Conservation (phyloP, 768 basidiomycete genomes). For the Megacollybia marginata region DNA sequence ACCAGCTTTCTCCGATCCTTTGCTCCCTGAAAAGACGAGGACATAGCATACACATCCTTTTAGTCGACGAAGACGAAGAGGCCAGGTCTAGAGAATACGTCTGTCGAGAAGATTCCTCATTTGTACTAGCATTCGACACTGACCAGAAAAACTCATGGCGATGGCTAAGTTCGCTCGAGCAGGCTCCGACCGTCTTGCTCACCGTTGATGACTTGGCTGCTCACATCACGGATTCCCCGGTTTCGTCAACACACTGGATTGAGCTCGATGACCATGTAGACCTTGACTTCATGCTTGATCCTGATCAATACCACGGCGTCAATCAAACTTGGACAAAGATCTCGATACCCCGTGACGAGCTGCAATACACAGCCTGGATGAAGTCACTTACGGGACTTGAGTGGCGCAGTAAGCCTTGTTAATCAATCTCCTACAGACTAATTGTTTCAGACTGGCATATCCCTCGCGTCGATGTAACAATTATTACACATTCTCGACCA, state of each 20-base stretch:
- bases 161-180: slow-evolving; percentile 24
- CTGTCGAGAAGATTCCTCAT: not conserved
- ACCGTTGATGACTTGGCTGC: slow-evolving; percentile 22
- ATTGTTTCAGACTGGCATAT: slow-evolving; percentile 60
- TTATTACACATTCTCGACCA: slow-evolving; percentile 76
- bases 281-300: slow-evolving; percentile 10
- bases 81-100: slow-evolving; percentile 3
- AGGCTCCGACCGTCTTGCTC: slow-evolving; percentile 25
- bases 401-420: slow-evolving; percentile 42
- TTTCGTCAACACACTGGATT: not conserved
- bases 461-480: slow-evolving; percentile 59
- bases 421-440: slow-evolving; percentile 6
- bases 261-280: not conserved
- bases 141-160: slow-evolving; percentile 4
- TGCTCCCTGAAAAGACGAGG: slow-evolving; percentile 27
- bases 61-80: slow-evolving; percentile 16
- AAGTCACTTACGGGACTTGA: slow-evolving; percentile 47
- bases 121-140: slow-evolving; percentile 6
- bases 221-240: slow-evolving; percentile 3
- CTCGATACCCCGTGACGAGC: slow-evolving; percentile 38
- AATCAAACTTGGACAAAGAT: slow-evolving; percentile 25
- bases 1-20: slow-evolving; percentile 7
- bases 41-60: slow-evolving; percentile 20
- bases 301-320: slow-evolving; percentile 11
- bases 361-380: slow-evolving; percentile 56